Evolutionary conservation across 257 asterid genomes (phyloP).

Genomic region (Fraxinus quadrangulata): DNA sequence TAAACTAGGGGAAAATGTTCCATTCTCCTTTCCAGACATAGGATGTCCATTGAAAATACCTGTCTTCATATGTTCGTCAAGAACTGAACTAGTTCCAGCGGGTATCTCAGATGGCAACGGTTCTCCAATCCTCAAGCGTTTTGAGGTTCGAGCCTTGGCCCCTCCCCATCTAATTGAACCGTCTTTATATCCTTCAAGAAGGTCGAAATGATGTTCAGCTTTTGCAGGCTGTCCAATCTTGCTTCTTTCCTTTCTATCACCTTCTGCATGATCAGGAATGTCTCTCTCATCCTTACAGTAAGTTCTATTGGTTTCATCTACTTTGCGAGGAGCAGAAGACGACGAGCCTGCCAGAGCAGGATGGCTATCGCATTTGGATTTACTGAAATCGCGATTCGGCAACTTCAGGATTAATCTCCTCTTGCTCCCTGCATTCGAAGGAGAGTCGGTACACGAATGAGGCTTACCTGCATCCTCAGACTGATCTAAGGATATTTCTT

Average conservation of each 20-base stretch:
- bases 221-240: constrained; percentile 34
- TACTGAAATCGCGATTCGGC: constrained; percentile 71
- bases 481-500: constrained; percentile 57
- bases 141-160: constrained; percentile 75
- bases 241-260: constrained; percentile 43
- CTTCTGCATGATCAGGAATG: constrained; percentile 34
- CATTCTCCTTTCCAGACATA: constrained; percentile 36
- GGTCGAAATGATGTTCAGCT: constrained; percentile 47
- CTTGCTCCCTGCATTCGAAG: constrained; percentile 49
- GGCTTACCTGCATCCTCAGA: constrained; percentile 45
- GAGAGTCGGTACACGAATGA: constrained; percentile 46
- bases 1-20: constrained; percentile 31
- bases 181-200: constrained; percentile 73
- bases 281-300: constrained; percentile 32
- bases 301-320: constrained; percentile 28
- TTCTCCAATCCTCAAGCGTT: constrained; percentile 69
- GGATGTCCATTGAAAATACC: constrained; percentile 46
- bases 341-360: constrained; percentile 56
- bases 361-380: constrained; percentile 36
- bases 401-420: constrained; percentile 78
- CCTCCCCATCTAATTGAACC: constrained; percentile 88
- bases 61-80: constrained; percentile 37
- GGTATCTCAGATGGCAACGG: constrained; percentile 40
- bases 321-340: constrained; percentile 40
- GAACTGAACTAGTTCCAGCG: constrained; percentile 44